Conservation (phyloP, 225 moss, liverwort and hornwort species). For the Thuidium tamariscinum region DNA sequence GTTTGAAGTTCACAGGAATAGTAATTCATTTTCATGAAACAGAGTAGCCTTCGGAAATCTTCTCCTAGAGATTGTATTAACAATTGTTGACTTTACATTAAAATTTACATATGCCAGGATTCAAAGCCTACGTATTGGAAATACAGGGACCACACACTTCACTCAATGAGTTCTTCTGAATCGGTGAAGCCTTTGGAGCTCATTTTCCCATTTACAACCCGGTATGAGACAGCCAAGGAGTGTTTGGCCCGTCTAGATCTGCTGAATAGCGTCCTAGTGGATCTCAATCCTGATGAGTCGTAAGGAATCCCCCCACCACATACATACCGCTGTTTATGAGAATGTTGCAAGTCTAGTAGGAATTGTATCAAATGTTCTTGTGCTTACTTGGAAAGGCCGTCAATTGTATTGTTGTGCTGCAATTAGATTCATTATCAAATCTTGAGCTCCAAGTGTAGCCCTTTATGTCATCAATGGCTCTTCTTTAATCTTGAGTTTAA, state of each 20-base stretch:
- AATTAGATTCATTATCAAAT: neutral
- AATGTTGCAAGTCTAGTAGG: neutral
- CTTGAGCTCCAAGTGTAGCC: neutral
- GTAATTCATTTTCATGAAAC: neutral
- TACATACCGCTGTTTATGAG: neutral
- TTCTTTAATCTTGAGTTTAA: neutral
- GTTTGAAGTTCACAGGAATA: no score
- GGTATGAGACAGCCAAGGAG: no score
- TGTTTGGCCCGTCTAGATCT: neutral
- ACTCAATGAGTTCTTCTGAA: no score
- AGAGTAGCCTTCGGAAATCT: neutral
- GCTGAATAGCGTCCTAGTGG: neutral
- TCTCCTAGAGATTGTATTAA: no score
- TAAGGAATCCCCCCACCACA: neutral
- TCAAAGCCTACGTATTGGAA: rapidly evolving
- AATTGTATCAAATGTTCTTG: neutral
- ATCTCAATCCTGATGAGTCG: neutral
- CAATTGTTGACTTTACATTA: neutral
- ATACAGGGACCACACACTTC: neutral
- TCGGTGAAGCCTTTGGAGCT: neutral
- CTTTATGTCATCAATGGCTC: neutral
- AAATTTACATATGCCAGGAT: neutral
- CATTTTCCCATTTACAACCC: neutral
- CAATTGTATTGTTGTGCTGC: neutral
- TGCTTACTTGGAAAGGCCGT: neutral